Conservation (phyloP, 2,329 filamentous ascomycete genomes). For the Fusarium torulosum region DNA sequence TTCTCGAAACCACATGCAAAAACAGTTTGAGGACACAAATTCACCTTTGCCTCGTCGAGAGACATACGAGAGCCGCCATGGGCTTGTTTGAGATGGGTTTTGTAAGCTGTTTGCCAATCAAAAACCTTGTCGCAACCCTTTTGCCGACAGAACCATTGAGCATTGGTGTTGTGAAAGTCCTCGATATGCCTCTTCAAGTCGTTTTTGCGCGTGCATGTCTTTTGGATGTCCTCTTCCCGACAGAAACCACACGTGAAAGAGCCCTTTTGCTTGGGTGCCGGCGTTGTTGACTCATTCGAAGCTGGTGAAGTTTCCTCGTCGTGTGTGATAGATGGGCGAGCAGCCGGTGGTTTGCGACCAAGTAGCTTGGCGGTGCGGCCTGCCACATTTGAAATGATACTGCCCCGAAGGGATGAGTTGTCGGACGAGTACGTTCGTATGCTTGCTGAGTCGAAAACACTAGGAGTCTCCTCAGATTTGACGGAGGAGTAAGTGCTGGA, state of each 20-base stretch:
- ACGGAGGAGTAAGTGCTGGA: conserved; percentile 53
- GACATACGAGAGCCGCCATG: conserved; percentile 59
- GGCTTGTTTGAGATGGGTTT: conserved; percentile 59
- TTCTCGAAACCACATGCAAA: conserved; percentile 63
- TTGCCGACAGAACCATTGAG: conserved; percentile 61
- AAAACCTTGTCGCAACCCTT: conserved; percentile 60
- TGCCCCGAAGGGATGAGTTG: conserved; percentile 55
- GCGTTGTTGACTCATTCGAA: conserved; percentile 43
- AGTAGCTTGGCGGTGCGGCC: conserved; percentile 54
- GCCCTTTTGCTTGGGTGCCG: conserved; percentile 54
- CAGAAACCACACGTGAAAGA: conserved; percentile 58
- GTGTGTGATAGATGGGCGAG: conserved; percentile 41
- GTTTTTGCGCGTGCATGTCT: conserved; percentile 61
- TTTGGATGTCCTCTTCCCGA: conserved; percentile 56
- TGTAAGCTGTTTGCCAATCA: conserved; percentile 63
- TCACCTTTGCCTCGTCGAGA: conserved; percentile 58
- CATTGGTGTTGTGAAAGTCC: conserved; percentile 62
- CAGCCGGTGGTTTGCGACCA: conserved; percentile 46
- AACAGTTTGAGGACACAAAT: conserved; percentile 60
- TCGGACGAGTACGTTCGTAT: conserved; percentile 57
- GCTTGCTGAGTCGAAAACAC: conserved; percentile 55
- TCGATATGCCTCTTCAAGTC: conserved; percentile 64
- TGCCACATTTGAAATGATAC: conserved; percentile 58
- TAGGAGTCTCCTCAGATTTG: conserved; percentile 53
- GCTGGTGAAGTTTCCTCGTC: conserved; percentile 45